Percentiles rank a stretch among this genome's conserved stretches.
These are phyloP conservation scores for Eucalyptus camaldulensis DNA, from an alignment of 345 rosid species.

Conservation along the genomic window DNA sequence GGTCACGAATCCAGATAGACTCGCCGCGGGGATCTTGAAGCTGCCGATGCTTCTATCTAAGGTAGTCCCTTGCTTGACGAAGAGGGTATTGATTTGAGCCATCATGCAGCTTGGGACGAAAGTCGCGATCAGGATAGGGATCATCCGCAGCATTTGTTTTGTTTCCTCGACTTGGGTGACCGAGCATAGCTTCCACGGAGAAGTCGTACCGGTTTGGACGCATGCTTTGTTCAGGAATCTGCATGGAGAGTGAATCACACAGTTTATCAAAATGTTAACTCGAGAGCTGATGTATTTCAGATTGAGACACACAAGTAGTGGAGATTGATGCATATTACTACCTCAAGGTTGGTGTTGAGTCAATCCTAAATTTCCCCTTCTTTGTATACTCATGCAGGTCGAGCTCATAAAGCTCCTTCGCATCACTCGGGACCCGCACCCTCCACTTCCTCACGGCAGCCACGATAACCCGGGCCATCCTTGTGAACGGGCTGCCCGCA, in stretches of 20 bases:
- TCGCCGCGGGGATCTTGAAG: constrained; percentile 64
- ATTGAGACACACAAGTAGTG: neutral
- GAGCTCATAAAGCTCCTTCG: constrained; percentile 40
- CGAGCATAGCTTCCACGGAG: constrained; percentile 52
- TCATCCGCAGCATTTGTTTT: constrained; percentile 80
- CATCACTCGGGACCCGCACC: constrained; percentile 24
- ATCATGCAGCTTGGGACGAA: constrained; percentile 74
- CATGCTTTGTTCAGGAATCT: constrained; percentile 71
- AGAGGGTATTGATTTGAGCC: constrained; percentile 69
- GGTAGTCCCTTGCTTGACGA: constrained; percentile 92
- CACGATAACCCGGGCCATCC: constrained; percentile 63
- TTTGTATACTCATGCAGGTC: constrained; percentile 29
- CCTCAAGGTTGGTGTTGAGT: constrained; percentile 47
- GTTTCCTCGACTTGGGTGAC: constrained; percentile 94
- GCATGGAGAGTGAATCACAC: neutral
- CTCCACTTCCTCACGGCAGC: constrained; percentile 57
- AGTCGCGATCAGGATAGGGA: constrained; percentile 59
- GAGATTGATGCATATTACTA: neutral
- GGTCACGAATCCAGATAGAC: constrained; percentile 50
- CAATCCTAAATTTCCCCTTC: constrained; percentile 44
- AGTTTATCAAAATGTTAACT: neutral
- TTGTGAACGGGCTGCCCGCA: constrained; percentile 58
- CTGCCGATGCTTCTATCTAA: constrained; percentile 37
- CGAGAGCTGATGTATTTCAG: neutral
- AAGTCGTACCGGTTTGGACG: constrained; percentile 32